Evolutionary conservation across 139 green algal species (phyloP).

Genomic region (Tetradesmus lagerheimii): DNA sequence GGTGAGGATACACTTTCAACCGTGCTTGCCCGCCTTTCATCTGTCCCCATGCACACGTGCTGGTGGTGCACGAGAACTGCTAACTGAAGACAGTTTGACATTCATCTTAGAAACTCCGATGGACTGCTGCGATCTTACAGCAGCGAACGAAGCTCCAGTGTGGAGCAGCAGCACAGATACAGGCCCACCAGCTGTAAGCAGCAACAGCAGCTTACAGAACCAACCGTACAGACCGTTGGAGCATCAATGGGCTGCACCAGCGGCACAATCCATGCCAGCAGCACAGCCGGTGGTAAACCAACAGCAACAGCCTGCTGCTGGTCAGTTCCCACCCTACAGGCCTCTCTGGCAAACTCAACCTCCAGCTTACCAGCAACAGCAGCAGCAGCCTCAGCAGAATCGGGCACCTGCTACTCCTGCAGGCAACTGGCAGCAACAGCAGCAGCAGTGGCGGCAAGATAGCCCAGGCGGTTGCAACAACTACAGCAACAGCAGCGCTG

Average conservation of each 20-base stretch:
- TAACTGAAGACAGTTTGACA: background rate
- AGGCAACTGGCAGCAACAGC: background rate
- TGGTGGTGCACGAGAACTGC: background rate
- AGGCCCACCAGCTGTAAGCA: conserved; percentile 2
- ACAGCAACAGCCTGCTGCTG: conserved; percentile 3
- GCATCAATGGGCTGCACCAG: background rate
- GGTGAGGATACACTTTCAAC: background rate
- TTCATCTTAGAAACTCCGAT: background rate
- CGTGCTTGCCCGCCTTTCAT: background rate
- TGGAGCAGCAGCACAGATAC: background rate
- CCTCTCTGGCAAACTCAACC: background rate
- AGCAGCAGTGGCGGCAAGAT: background rate
- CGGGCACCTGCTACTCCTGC: background rate
- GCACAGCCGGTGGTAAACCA: background rate
- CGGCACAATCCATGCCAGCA: background rate
- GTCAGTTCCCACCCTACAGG: background rate
- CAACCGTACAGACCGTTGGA: background rate
- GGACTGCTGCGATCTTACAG: conserved; percentile 14
- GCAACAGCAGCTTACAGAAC: background rate
- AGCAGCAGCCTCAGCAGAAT: background rate
- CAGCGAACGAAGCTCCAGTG: background rate
- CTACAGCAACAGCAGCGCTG: background rate
- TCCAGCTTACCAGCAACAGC: background rate
- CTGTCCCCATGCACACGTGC: background rate
- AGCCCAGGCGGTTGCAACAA: background rate